Base-by-base conservation (phyloP, 768 basidiomycete genomes). In the Thelephora ganbajun region DNA sequence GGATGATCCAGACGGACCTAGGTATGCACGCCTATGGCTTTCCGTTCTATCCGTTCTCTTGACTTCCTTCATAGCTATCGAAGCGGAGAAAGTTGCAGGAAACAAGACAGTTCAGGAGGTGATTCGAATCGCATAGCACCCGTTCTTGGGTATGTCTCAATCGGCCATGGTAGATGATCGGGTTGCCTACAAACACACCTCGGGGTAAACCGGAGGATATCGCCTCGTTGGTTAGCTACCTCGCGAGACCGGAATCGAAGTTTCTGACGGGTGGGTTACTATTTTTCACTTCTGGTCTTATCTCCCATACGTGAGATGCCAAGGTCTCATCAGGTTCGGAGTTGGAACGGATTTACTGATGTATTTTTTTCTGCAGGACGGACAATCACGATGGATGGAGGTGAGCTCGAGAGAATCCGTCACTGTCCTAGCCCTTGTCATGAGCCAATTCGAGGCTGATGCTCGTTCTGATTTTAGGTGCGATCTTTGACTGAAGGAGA, bases 1-100 rank as follows among this genome's bases (percentile, higher is more conserved):
- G n/a, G n/a, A n/a, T n/a, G n/a, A n/a, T n/a, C n/a, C n/a, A n/a
- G n/a, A n/a, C n/a, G n/a, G n/a, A 64, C 67, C 2, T 6, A 49
- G 13, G 61, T 65, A 37, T 36, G 56, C 0, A 69, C 63, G 0
- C 42, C 50, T 3, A 43, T 67, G 57, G 18, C 69, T 70, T 37
- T 37, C 14, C 19, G 14, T 14, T 37, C 5, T 5, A 19, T 14
- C 36, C 36, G 14, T 19, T 5, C 5, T 19, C 5, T 5, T 37
- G 14, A 13, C 36, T 37, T 13, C 36, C 19, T 37, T 37, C 14
- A 2, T 37, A 37, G 36, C 36, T 37, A 13, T 19, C 14, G 19
- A 14, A 37, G 19, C 14, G 14, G 19, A 37, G 36, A 14, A 14
- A 37, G 36, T 14, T 19, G 36, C 19, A 13, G 36, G 36, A 2